Percentiles rank a stretch among this genome's conserved stretches.
Conservation (phyloP, 73 alveolate genomes). For the Durusdinium trenchii region DNA sequence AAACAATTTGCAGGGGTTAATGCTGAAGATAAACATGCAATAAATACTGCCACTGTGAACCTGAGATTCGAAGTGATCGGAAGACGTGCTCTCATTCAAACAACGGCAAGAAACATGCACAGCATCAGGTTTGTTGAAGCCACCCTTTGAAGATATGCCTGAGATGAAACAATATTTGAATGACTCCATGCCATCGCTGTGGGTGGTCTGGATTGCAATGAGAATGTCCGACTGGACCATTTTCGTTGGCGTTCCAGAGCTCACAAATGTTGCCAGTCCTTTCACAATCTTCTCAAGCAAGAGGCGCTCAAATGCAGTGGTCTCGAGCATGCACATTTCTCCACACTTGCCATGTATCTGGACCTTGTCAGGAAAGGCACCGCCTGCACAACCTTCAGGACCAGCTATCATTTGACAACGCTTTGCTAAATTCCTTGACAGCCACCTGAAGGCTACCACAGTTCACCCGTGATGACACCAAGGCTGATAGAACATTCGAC, state of each 20-base stretch:
- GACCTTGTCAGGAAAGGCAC: neutral
- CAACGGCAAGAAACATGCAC: neutral
- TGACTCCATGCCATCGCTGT: neutral
- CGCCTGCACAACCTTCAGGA: too few relatives aligned
- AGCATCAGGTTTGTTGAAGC: conserved; percentile 32
- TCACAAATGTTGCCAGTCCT: neutral
- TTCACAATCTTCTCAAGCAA: neutral
- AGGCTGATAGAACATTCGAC: neutral
- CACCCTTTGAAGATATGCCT: neutral
- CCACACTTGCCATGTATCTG: conserved; percentile 14
- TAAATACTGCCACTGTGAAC: too few relatives aligned
- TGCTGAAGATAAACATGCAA: too few relatives aligned
- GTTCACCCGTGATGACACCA: neutral
- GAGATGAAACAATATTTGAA: neutral
- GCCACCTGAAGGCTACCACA: neutral
- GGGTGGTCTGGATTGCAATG: neutral
- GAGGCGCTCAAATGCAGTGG: neutral
- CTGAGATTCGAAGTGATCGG: too few relatives aligned
- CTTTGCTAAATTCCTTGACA: neutral
- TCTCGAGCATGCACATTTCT: neutral
- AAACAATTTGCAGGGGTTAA: neutral
- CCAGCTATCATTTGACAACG: conserved; percentile 17
- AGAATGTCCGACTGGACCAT: neutral
- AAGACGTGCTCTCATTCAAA: too few relatives aligned
- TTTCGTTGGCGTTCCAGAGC: conserved; percentile 5